Percentiles rank a stretch among this genome's conserved stretches.
These are phyloP conservation scores for Neoboletus subvelutipes DNA, from an alignment of 768 basidiomycete genomes.

Conservation along the genomic window DNA sequence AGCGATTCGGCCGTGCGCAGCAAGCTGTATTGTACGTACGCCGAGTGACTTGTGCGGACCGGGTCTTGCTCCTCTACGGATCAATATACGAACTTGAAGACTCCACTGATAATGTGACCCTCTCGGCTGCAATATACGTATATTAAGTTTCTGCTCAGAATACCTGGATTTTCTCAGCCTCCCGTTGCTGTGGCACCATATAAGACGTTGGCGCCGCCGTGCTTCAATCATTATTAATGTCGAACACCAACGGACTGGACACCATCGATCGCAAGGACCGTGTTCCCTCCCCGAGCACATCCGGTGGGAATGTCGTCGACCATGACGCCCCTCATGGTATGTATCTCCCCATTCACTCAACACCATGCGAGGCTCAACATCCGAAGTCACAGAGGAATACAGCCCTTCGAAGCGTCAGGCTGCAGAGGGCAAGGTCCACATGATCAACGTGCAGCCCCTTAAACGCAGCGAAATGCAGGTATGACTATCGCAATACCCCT, in stretches of 20 bases:
- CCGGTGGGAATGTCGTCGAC: conserved; percentile 67
- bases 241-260: conserved; percentile 21
- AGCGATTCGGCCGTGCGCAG: not conserved
- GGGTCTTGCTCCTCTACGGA: not conserved
- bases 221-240: conserved; percentile 17
- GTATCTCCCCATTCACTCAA: conserved; percentile 17
- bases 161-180: conserved; percentile 1
- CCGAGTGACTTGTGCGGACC: not conserved
- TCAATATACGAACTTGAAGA: not conserved
- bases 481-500: conserved; percentile 9
- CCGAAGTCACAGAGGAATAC: conserved; percentile 65
- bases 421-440: conserved; percentile 33
- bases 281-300: conserved; percentile 39
- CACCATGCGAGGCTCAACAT: conserved; percentile 12
- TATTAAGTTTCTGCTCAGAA: not conserved
- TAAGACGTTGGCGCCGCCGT: conserved; percentile 17
- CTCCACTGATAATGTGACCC: not conserved
- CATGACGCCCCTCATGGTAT: conserved; percentile 66
- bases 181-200: conserved; percentile 17
- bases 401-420: conserved; percentile 33
- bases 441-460: conserved; percentile 84
- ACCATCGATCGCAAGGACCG: conserved; percentile 53
- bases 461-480: conserved; percentile 89
- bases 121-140: conserved; percentile 4
- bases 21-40: not conserved